Conservation (phyloP, 768 basidiomycete genomes). For the Boletus subcaerulescens region DNA sequence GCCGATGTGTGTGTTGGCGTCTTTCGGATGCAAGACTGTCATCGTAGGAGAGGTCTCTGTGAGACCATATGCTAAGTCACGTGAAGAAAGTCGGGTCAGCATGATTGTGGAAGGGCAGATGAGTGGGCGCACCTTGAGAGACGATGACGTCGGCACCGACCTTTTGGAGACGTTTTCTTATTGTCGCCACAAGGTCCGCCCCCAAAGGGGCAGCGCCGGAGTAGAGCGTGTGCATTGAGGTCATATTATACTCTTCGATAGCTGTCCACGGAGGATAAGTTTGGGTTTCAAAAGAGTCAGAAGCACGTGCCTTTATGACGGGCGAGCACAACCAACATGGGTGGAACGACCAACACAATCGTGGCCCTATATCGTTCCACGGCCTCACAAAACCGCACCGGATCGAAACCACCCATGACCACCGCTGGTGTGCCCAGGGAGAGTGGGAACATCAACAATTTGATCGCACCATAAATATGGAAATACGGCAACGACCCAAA, state of each 20-base stretch:
- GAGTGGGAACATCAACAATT: conserved; percentile 61
- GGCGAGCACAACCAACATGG: conserved; percentile 74
- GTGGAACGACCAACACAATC: conserved; percentile 64
- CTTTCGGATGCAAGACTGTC: conserved; percentile 47
- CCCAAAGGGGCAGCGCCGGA: conserved; percentile 85
- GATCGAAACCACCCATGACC: conserved; percentile 70
- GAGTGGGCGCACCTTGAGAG: conserved; percentile 45
- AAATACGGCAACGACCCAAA: conserved; percentile 64
- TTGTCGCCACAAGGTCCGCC: conserved; percentile 52
- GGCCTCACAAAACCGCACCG: conserved; percentile 57
- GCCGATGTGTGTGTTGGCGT: conserved; percentile 51
- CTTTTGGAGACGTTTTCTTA: conserved; percentile 38
- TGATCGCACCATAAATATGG: conserved; percentile 57
- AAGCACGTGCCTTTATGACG: conserved; percentile 60
- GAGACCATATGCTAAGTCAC: conserved; percentile 62
- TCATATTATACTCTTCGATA: conserved; percentile 65
- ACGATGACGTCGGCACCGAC: conserved; percentile 42
- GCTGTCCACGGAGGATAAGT: conserved; percentile 34
- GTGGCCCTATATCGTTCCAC: conserved; percentile 68
- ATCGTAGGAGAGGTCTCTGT: conserved; percentile 81
- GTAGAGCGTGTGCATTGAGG: conserved; percentile 52
- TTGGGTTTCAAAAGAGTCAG: not conserved
- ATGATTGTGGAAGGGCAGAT: not conserved
- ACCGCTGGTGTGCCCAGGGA: conserved; percentile 47
- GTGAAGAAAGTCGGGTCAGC: not conserved